These are phyloP conservation scores for Aspergillus wentii DNA, from an alignment of 495 filamentous ascomycete species.

Conservation along the genomic window DNA sequence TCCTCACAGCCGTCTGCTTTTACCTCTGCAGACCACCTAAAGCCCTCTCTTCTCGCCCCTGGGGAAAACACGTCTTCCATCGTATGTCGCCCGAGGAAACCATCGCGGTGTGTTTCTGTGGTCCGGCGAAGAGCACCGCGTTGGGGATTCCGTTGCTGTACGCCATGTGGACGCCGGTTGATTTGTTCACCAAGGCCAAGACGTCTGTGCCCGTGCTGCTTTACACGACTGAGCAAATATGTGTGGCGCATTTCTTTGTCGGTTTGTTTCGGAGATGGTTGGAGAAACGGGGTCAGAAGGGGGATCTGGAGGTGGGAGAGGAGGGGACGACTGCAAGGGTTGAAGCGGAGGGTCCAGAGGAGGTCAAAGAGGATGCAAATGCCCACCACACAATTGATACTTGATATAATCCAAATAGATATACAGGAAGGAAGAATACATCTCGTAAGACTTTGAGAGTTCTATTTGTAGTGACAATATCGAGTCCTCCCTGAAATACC, in stretches of 20 bases:
- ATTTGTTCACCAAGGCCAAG: conserved; percentile 44
- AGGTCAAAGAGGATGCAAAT: background rate
- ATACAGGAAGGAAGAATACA: no score
- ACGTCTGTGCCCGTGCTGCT: conserved; percentile 50
- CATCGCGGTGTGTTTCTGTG: conserved; percentile 53
- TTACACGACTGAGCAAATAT: conserved; percentile 54
- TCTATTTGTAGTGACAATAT: no score
- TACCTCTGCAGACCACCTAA: conserved; percentile 38
- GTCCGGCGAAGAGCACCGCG: conserved; percentile 52
- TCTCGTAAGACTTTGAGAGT: no score
- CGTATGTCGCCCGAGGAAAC: conserved; percentile 43
- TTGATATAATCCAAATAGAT: no score
- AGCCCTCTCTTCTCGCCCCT: conserved; percentile 12
- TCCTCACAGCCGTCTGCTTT: conserved; percentile 46
- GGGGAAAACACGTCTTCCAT: conserved; percentile 24
- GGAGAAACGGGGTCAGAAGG: conserved; percentile 25
- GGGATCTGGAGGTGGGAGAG: background rate
- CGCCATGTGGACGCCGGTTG: conserved; percentile 48
- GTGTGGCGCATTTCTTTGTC: conserved; percentile 50
- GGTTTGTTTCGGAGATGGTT: conserved; percentile 46
- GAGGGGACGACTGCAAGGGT: background rate
- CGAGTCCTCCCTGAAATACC: no score
- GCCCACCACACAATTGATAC: no score
- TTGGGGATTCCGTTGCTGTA: conserved; percentile 48
- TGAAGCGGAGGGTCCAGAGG: background rate